Conservation (phyloP, 129 eudicot species). For the Centaurea solstitialis region DNA sequence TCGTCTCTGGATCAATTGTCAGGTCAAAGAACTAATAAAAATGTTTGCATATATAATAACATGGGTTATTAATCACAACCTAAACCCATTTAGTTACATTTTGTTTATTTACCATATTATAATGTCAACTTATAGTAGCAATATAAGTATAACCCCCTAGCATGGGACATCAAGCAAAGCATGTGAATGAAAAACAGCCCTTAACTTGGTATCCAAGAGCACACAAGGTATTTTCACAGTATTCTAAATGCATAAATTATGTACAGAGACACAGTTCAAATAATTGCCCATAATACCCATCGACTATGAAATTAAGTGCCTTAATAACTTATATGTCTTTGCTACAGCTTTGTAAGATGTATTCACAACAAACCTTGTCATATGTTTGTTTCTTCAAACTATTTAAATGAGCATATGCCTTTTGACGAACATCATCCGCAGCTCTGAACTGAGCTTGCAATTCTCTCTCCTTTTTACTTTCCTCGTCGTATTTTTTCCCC, state of each 20-base stretch:
- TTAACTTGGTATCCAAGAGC: slow-evolving; percentile 9
- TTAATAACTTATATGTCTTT: slow-evolving; percentile 12
- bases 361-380: slow-evolving; percentile 66
- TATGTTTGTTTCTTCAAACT: slow-evolving; percentile 48
- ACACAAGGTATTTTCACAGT: slow-evolving; percentile 18
- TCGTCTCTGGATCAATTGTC: slow-evolving; percentile 12
- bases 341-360: slow-evolving; percentile 5
- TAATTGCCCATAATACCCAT: slow-evolving; percentile 1
- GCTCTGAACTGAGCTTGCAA: slow-evolving; percentile 56
- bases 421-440: slow-evolving; percentile 75
- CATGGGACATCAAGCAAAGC: slow-evolving; percentile 8
- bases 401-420: slow-evolving; percentile 44
- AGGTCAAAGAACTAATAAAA: background rate
- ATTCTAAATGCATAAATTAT: slow-evolving; percentile 6
- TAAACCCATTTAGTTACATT: background rate
- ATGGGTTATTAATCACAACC: slow-evolving; percentile 8
- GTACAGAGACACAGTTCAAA: background rate
- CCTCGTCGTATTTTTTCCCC: slow-evolving; percentile 53
- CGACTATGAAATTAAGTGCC: background rate
- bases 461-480: slow-evolving; percentile 49
- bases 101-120: slow-evolving; percentile 15
- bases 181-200: slow-evolving; percentile 13
- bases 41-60: background rate
- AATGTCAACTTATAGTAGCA: background rate
- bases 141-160: slow-evolving; percentile 4